Conservation (phyloP, 2,329 filamentous ascomycete genomes). For the Magnaporthiopsis rhizophila region DNA sequence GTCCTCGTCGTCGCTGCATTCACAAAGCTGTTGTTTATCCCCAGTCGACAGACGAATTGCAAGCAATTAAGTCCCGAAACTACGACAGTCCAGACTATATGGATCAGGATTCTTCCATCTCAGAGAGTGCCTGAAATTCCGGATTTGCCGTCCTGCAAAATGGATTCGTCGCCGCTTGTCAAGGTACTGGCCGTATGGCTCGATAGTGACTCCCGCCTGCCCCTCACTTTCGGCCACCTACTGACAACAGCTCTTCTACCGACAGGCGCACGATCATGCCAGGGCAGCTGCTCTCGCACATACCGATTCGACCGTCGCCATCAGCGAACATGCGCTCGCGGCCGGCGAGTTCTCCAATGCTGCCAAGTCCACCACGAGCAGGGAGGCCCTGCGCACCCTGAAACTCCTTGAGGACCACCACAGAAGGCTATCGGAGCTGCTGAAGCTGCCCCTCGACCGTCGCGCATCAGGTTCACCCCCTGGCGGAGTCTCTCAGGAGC, state of each 20-base stretch:
- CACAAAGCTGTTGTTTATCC: not conserved
- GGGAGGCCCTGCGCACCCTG: constrained; percentile 75
- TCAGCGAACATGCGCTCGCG: constrained; percentile 80
- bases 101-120: not conserved
- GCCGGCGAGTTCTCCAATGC: constrained; percentile 84
- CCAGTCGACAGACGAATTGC: not conserved
- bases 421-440: constrained; percentile 69
- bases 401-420: constrained; percentile 84
- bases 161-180: constrained; percentile 64
- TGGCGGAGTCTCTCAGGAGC: not conserved
- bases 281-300: constrained; percentile 71
- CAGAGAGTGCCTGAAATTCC: not conserved
- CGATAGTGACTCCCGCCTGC: constrained; percentile 6
- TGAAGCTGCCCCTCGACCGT: constrained; percentile 59
- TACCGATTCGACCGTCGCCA: constrained; percentile 70
- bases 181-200: constrained; percentile 37
- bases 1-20: not conserved
- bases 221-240: constrained; percentile 9
- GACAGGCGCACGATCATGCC: constrained; percentile 79
- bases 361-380: constrained; percentile 58
- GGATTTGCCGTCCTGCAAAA: constrained; percentile 23
- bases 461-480: not conserved
- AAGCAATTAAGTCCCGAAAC: not conserved
- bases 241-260: constrained; percentile 15
- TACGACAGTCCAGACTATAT: not conserved